Base-by-base conservation (phyloP, 805 yeast species). In the Groenewaldozyma tartarivorans region DNA sequence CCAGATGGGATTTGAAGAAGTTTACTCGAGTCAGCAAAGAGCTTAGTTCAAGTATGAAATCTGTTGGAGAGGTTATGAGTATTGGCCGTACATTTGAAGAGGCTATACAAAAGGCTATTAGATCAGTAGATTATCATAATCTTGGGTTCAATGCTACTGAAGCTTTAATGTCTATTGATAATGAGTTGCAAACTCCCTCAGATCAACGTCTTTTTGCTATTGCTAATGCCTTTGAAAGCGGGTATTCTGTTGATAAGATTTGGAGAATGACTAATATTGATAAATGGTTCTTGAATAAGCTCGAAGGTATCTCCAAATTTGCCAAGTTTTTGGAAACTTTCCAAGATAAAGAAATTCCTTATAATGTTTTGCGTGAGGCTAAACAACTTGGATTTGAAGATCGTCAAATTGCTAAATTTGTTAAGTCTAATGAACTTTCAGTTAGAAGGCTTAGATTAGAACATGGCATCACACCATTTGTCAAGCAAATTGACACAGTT, bases 41-140 rank as follows among this genome's bases (percentile, higher is more conserved):
- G 60, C 75, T 90, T 53, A 81, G 92, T 6, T 87, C 96, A 1
- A 78, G 95, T 22, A 90, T 90, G 98, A 90, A 90, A 68, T 87
- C 96, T 47, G 97, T 90, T 50, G 98, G 98, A 71, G 98, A 90
- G 64, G 97, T 92, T 40, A 90, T 90, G 98, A 75, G 90, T 52
- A 85, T 90, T 57, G 98, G 98, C 57, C 75, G 98, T 63, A 90
- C 94, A 20, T 90, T 90, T 52, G 98, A 90, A 66, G 98, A 90
- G 62, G 95, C 96, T 6, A 84, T 90, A 50, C 98, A 92, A 64
- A 90, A 90, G 68, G 98, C 97, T 43, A 87, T 92, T 52, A 76
- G 98, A 64, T 83, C 95, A 15, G 87, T 95, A 26, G 98, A 92
- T 60, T 90, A 92, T 64, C 94, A 83, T 49, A 92, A 92, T 71